phyloP scores from a whole-genome alignment of 306 rosid species.

The Pterocarpus macrocarpus region DNA sequence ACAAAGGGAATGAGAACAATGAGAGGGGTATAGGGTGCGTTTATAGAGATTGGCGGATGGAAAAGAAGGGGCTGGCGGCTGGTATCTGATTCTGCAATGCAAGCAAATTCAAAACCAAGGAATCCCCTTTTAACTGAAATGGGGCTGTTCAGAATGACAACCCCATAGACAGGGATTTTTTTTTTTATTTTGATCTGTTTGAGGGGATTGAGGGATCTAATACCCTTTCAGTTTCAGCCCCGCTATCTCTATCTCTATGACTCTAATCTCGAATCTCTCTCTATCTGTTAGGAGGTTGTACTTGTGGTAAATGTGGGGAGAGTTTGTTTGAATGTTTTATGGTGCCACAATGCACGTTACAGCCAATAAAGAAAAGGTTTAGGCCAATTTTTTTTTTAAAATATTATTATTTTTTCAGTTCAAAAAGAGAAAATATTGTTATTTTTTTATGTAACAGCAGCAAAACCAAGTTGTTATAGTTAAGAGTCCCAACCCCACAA shows the following conservation, averaged over 20 bases:
- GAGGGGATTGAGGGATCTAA: neutral
- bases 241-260: neutral
- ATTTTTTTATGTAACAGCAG: too few relatives aligned
- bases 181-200: constrained; percentile 2
- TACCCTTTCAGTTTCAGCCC: neutral
- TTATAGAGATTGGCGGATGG: neutral
- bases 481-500: too few relatives aligned
- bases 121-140: neutral
- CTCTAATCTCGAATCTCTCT: neutral
- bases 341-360: neutral
- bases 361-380: neutral
- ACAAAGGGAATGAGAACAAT: constrained; percentile 6
- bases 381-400: neutral
- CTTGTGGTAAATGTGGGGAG: neutral
- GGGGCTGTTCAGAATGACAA: constrained; percentile 7
- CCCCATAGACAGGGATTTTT: neutral
- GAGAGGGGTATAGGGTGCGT: neutral
- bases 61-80: neutral
- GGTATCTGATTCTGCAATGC: constrained; percentile 39
- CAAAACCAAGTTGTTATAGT: too few relatives aligned
- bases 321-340: constrained; percentile 4
- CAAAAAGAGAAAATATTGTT: too few relatives aligned
- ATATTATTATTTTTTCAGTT: too few relatives aligned
- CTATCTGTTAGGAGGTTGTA: neutral
- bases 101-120: constrained; percentile 13